Percentiles rank a stretch among this genome's conserved stretches.
phyloP scores from a whole-genome alignment of 2,329 filamentous ascomycete genomes.

The Pseudocercospora fijiensis region DNA sequence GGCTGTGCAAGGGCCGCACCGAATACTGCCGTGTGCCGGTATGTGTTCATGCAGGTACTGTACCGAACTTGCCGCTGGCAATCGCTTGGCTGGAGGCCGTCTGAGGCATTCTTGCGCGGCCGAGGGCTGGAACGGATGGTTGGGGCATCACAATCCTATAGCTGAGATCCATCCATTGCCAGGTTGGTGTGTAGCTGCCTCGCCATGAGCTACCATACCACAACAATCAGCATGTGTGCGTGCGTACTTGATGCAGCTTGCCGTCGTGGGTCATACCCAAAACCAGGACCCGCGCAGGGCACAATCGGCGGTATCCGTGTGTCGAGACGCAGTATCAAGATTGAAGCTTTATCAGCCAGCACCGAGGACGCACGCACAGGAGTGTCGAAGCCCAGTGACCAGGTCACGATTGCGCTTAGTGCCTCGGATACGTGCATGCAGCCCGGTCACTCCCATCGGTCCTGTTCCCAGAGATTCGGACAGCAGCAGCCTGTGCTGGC shows the following conservation, averaged over 20 bases:
- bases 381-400: background rate
- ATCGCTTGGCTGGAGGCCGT: background rate
- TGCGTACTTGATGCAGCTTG: constrained; percentile 4
- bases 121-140: background rate
- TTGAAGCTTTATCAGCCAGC: background rate
- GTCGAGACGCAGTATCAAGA: background rate
- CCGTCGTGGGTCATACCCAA: constrained; percentile 16
- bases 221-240: background rate
- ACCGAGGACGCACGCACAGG: background rate
- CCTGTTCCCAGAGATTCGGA: background rate
- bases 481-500: background rate
- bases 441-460: background rate
- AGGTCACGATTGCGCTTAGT: background rate
- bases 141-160: background rate
- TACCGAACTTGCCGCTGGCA: background rate
- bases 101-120: constrained; percentile 5
- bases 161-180: background rate
- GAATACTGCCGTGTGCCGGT: constrained; percentile 6
- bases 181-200: background rate
- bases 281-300: constrained; percentile 3
- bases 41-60: constrained; percentile 2
- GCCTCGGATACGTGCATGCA: background rate
- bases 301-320: background rate
- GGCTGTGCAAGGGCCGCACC: constrained; percentile 13
- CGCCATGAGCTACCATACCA: background rate